Evolutionary conservation across 2,329 filamentous ascomycete species (phyloP).

Genomic region (Stromatinia cepivora): DNA sequence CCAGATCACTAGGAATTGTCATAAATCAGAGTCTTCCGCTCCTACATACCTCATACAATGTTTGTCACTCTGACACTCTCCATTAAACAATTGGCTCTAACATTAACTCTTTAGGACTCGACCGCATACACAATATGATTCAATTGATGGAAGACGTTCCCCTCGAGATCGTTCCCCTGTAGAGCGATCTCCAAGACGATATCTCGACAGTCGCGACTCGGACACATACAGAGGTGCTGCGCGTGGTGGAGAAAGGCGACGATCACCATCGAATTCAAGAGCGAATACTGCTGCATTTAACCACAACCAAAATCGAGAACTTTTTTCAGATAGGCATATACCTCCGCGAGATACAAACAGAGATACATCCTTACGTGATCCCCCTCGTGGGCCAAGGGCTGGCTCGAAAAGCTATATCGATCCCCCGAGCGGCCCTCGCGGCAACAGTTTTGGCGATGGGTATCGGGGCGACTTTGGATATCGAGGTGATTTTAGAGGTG

Average conservation of each 20-base stretch:
- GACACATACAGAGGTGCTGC: constrained; percentile 35
- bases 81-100: background rate
- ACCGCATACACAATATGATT: constrained; percentile 38
- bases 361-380: constrained; percentile 59
- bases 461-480: constrained; percentile 57
- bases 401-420: constrained; percentile 51
- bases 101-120: constrained; percentile 7
- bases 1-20: background rate
- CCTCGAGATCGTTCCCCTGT: constrained; percentile 42
- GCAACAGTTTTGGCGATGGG: constrained; percentile 65
- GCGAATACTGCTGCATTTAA: constrained; percentile 19
- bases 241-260: constrained; percentile 38
- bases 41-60: constrained; percentile 15
- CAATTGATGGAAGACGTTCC: constrained; percentile 44
- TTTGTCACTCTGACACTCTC: background rate
- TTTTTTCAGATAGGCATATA: constrained; percentile 20
- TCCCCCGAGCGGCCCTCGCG: constrained; percentile 64
- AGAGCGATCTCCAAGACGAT: constrained; percentile 22
- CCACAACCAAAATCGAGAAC: constrained; percentile 18
- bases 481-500: constrained; percentile 54
- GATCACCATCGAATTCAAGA: constrained; percentile 52
- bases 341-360: constrained; percentile 30
- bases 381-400: constrained; percentile 79
- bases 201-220: constrained; percentile 22
- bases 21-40: constrained; percentile 18